Evolutionary conservation across 2,329 filamentous ascomycete species (phyloP).

Genomic region (Pseudogymnoascus sp.): DNA sequence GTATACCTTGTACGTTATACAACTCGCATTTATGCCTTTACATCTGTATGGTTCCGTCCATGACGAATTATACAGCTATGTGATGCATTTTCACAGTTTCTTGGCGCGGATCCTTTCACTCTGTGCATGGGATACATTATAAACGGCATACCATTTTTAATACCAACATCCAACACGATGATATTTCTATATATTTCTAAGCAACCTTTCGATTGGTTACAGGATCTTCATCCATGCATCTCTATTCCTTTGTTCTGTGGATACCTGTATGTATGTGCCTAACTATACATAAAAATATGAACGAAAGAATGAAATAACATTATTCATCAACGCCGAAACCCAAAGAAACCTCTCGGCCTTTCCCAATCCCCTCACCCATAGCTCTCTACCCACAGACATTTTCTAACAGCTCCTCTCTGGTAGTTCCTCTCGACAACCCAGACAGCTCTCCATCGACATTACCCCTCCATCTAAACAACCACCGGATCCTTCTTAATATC

Average conservation of each 20-base stretch:
- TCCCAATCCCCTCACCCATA: not conserved
- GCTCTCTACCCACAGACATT: not conserved
- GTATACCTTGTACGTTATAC: not conserved
- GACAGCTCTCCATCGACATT: not conserved
- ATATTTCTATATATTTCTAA: not conserved
- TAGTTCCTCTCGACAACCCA: not conserved
- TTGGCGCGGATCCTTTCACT: not conserved
- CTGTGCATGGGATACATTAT: not conserved
- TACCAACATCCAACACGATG: not conserved
- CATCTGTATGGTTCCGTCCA: not conserved
- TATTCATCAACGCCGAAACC: not conserved
- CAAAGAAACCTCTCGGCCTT: not conserved
- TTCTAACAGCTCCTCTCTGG: not conserved
- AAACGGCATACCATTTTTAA: not conserved
- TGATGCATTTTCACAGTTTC: not conserved
- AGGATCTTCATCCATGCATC: not conserved
- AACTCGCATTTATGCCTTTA: not conserved
- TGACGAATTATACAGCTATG: not conserved
- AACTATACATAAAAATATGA: not conserved
- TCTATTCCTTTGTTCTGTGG: not conserved
- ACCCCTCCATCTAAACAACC: not conserved
- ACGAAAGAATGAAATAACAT: not conserved
- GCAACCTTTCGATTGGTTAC: not conserved
- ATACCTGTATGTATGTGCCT: not conserved
- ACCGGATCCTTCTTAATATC: conserved; percentile 16